A percentile compares a stretch with the other conserved stretches of the same genome.
These are phyloP conservation scores for Climacium dendroides DNA, from an alignment of 225 moss, liverwort and hornwort species.

Conservation along the genomic window DNA sequence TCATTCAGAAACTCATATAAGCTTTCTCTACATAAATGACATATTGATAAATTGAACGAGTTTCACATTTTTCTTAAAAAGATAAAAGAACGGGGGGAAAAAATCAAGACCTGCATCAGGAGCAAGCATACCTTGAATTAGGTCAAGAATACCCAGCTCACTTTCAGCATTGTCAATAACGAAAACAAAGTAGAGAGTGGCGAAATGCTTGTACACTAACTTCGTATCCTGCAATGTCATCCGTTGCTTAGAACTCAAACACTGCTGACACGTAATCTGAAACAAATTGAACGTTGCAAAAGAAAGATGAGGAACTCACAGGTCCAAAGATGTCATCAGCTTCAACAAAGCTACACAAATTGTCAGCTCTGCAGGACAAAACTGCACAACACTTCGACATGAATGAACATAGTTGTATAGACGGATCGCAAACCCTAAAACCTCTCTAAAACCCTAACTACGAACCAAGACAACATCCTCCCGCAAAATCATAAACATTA, in stretches of 20 bases:
- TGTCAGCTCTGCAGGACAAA: conserved; percentile 70
- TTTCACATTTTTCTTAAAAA: neutral
- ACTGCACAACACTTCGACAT: conserved; percentile 42
- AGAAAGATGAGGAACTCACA: conserved; percentile 33
- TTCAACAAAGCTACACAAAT: conserved; percentile 84
- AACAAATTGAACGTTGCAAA: neutral
- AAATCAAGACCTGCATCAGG: neutral
- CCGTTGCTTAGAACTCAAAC: neutral
- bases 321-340: conserved; percentile 86
- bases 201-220: conserved; percentile 95
- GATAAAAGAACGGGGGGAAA: neutral
- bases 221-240: conserved; percentile 58
- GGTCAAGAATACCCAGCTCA: conserved; percentile 87
- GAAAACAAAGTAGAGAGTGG: conserved; percentile 93
- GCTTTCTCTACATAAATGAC: neutral
- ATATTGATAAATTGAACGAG: neutral
- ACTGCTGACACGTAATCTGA: neutral
- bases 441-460: neutral
- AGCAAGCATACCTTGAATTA: conserved; percentile 71
- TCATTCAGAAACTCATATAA: neutral
- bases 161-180: conserved; percentile 81
- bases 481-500: neutral
- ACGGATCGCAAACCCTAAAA: neutral
- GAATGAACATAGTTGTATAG: neutral
- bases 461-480: neutral